Percentiles rank a stretch among this genome's conserved stretches.
Evolutionary conservation across 371 early-diverging fungal genomes (phyloP).

Genomic region (Mortierella sp.): DNA sequence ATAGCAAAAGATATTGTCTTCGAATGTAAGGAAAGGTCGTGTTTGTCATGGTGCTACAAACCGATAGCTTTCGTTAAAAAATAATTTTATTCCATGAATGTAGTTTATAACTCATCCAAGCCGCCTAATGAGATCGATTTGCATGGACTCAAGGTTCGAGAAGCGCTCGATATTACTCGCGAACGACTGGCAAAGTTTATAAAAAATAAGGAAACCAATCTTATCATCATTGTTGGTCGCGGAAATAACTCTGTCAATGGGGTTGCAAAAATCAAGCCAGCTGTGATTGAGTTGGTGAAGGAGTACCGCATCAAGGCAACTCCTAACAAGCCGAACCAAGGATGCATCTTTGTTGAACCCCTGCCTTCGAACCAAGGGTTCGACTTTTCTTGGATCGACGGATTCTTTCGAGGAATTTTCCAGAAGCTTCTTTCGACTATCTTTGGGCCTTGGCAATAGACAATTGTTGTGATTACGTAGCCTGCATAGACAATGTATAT

Average conservation of each 20-base stretch:
- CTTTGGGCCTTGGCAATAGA: not conserved
- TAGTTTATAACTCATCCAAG: constrained; percentile 63
- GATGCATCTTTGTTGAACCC: constrained; percentile 69
- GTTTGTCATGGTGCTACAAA: not conserved
- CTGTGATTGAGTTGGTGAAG: constrained; percentile 64
- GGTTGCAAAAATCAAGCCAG: constrained; percentile 73
- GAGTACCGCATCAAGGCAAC: constrained; percentile 67
- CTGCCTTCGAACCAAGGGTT: constrained; percentile 3
- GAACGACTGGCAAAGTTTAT: constrained; percentile 64
- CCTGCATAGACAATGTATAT: not conserved
- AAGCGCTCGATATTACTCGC: constrained; percentile 67
- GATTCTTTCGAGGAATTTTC: constrained; percentile 26
- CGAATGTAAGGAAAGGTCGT: constrained; percentile 51
- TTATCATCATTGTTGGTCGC: constrained; percentile 73
- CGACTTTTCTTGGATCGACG: constrained; percentile 44
- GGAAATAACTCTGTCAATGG: constrained; percentile 72
- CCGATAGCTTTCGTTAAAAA: not conserved
- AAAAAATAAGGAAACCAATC: constrained; percentile 54
- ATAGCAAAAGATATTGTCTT: constrained; percentile 67
- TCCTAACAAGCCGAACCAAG: constrained; percentile 71
- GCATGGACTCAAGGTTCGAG: constrained; percentile 71
- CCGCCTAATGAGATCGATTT: constrained; percentile 69
- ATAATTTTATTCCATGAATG: not conserved
- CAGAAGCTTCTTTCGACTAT: not conserved
- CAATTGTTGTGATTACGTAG: not conserved